Percentiles rank a stretch among this genome's conserved stretches.
Evolutionary conservation across 805 yeast species (phyloP).

Genomic region (Lachancea sp.): DNA sequence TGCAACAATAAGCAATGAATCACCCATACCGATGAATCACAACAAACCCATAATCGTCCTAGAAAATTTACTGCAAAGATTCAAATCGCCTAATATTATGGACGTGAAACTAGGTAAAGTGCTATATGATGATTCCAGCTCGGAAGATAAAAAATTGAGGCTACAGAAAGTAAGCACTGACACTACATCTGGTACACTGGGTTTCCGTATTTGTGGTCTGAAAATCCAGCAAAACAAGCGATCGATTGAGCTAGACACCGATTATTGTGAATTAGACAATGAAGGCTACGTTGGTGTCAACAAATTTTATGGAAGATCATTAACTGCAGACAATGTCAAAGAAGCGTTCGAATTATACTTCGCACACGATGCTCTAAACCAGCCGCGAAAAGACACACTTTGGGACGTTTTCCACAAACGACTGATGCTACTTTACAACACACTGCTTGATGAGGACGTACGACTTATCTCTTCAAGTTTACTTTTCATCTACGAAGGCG

Average conservation of each 20-base stretch:
- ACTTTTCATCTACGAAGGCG: constrained; percentile 69
- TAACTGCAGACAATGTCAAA: constrained; percentile 39
- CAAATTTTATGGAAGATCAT: constrained; percentile 64
- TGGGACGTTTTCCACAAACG: constrained; percentile 47
- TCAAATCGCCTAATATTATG: constrained; percentile 58
- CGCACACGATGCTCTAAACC: constrained; percentile 33
- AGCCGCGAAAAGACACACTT: constrained; percentile 33
- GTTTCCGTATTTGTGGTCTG: constrained; percentile 87
- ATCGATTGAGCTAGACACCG: constrained; percentile 16
- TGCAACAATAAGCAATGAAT: background rate
- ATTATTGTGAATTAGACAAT: constrained; percentile 18
- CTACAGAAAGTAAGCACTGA: constrained; percentile 53
- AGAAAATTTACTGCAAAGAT: constrained; percentile 62
- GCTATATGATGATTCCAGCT: constrained; percentile 57
- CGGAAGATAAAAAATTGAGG: constrained; percentile 54
- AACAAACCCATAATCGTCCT: constrained; percentile 44
- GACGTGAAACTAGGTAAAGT: constrained; percentile 78
- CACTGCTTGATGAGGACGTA: constrained; percentile 55
- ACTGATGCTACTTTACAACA: constrained; percentile 58
- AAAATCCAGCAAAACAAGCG: constrained; percentile 36
- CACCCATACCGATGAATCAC: background rate
- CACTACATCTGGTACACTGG: constrained; percentile 78
- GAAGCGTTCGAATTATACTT: constrained; percentile 45
- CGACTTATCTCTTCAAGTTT: constrained; percentile 68
- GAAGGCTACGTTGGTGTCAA: constrained; percentile 47